Conservation (phyloP, 1,139 yeast genomes). For the Spencermartinsiella ligniputridi region DNA sequence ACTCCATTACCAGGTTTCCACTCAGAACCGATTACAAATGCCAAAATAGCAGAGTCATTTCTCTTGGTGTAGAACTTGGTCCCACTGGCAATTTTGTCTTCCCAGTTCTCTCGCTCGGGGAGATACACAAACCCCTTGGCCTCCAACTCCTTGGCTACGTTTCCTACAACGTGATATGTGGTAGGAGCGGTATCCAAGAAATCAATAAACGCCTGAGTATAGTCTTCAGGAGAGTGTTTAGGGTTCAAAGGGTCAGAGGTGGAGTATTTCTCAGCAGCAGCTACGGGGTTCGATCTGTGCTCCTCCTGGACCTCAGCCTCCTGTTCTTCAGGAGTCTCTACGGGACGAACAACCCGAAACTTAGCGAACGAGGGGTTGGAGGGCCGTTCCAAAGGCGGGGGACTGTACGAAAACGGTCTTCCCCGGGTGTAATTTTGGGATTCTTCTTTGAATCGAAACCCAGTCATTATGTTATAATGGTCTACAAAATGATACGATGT, state of each 20-base stretch:
- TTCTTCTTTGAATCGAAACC: background rate
- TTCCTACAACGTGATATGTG: constrained; percentile 81
- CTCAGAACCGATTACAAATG: constrained; percentile 67
- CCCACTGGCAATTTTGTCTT: constrained; percentile 38
- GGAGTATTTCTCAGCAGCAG: constrained; percentile 1
- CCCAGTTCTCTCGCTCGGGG: constrained; percentile 67
- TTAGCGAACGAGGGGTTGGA: constrained; percentile 3
- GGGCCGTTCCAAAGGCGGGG: background rate
- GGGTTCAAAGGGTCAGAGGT: constrained; percentile 14
- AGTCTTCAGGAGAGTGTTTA: constrained; percentile 17
- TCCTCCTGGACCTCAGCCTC: background rate
- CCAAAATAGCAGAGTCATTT: constrained; percentile 78
- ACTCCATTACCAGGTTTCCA: constrained; percentile 74
- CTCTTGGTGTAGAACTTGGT: constrained; percentile 70
- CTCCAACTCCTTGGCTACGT: constrained; percentile 37
- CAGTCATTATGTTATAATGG: background rate
- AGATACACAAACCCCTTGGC: constrained; percentile 56
- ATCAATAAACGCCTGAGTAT: constrained; percentile 54
- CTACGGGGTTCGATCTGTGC: background rate
- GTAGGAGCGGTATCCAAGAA: constrained; percentile 84
- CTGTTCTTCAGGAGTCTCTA: background rate
- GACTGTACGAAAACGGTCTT: background rate
- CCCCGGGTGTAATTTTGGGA: background rate
- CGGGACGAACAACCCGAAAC: background rate
- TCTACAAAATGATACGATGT: too few relatives aligned